These are phyloP conservation scores for Syzygium jambos DNA, from an alignment of 345 rosid species.

Conservation along the genomic window DNA sequence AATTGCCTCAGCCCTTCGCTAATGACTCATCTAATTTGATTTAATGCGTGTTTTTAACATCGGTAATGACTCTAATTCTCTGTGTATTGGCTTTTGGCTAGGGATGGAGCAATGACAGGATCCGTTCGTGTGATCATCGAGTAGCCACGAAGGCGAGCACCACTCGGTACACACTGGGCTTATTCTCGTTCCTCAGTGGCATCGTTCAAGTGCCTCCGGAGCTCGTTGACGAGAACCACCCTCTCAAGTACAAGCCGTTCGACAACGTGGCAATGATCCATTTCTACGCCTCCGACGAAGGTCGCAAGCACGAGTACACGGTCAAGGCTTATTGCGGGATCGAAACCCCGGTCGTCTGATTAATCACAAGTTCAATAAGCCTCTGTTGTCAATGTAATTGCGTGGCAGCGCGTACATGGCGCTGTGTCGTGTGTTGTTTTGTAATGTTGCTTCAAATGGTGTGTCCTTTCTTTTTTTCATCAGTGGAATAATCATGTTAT, in stretches of 20 bases:
- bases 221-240: constrained; percentile 17
- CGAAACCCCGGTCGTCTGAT: background rate
- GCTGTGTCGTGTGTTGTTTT: background rate
- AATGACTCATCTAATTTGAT: background rate
- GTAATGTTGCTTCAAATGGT: background rate
- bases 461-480: background rate
- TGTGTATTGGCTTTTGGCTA: background rate
- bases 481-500: background rate
- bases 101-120: constrained; percentile 14
- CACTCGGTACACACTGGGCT: constrained; percentile 6
- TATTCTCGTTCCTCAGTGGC: constrained; percentile 8
- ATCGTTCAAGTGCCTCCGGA: constrained; percentile 13
- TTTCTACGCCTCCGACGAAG: background rate
- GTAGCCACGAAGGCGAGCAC: background rate
- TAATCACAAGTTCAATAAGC: background rate
- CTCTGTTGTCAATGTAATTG: background rate
- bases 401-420: background rate
- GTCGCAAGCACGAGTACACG: constrained; percentile 2
- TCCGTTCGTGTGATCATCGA: constrained; percentile 3
- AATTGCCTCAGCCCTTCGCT: background rate
- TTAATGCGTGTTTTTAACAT: background rate
- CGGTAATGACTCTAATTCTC: background rate
- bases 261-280: constrained; percentile 2
- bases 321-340: constrained; percentile 5
- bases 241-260: constrained; percentile 15